Evolutionary conservation across 192 early-diverging fungal genomes (phyloP), one percentile per base, ranked within the genome.

Genomic region (Dimargaris xerosporica): DNA sequence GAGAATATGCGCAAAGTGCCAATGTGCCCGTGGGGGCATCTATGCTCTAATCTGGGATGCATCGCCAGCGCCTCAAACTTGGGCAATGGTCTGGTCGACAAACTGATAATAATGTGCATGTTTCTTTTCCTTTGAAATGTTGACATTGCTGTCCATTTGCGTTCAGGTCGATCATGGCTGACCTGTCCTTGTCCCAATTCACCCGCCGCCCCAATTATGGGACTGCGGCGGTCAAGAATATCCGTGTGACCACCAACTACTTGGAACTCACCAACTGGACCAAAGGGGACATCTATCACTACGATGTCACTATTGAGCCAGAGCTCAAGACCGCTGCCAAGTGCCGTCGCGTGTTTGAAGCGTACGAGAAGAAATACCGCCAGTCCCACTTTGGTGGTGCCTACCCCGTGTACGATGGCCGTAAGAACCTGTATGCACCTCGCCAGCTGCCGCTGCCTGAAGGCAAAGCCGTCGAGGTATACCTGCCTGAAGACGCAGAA

Each of bases 321-420:
- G 82, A 64, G 48, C 30, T 43, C 17, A 65, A 65, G 21, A 44
- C 47, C 6, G 69, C 71, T 46, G 65, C 64, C 5, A 71, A 62
- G 60, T 69, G 69, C 43, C 73, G 69, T 34, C 63, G 48, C 46
- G 62, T 92, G 53, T 90, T 80, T 70, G 75, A 86, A 61, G 59
- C 78, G n/a, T 83, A 87, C 72, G 79, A 82, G 55, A 67, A 69
- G 6, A 39, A 71, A 17, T 64, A 79, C 62, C 67, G 76, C 5
- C 69, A 71, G 21, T 75, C 75, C 26, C 77, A 73, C 7, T 75
- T 92, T 9, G 71, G 72, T 7, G 77, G 80, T n/a, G 70, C 81
- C 44, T 63, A 69, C 19, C 79, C 87, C 48, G 84, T 95, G 1
- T 97, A 80, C 73, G 94, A 97, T 67, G 87, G 91, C 13, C 75